Percentiles rank a stretch among this genome's conserved stretches.
Conservation (phyloP, 1,284 basidiomycete genomes). For the Cutaneotrichosporon cutaneum region DNA sequence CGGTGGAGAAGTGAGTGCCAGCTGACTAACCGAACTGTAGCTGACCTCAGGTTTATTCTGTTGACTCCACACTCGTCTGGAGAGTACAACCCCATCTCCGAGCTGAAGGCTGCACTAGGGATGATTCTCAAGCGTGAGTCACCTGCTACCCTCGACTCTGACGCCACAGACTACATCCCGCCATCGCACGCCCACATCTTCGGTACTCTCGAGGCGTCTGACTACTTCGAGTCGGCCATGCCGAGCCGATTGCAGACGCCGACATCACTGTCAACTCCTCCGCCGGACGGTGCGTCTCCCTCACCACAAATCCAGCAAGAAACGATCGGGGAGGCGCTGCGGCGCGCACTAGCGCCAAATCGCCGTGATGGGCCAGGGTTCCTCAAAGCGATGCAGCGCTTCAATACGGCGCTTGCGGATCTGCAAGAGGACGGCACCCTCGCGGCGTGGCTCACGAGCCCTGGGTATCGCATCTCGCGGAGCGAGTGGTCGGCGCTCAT, state of each 20-base stretch:
- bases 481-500: conserved; percentile 54
- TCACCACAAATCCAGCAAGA: conserved; percentile 31
- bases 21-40: neutral
- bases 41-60: conserved; percentile 44
- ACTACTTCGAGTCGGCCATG: conserved; percentile 19
- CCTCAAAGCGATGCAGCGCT: conserved; percentile 54
- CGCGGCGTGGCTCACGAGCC: conserved; percentile 28
- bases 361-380: conserved; percentile 57
- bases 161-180: conserved; percentile 44
- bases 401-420: conserved; percentile 54
- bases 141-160: neutral
- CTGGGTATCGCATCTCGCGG: conserved; percentile 28
- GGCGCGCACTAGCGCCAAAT: conserved; percentile 55
- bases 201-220: conserved; percentile 36
- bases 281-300: conserved; percentile 26
- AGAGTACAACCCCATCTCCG: conserved; percentile 54
- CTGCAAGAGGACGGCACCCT: conserved; percentile 51
- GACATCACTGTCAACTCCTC: conserved; percentile 28
- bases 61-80: conserved; percentile 45
- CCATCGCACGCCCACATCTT: conserved; percentile 42
- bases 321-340: conserved; percentile 56
- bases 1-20: conserved; percentile 43
- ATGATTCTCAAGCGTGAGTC: conserved; percentile 47
- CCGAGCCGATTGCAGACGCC: conserved; percentile 24
- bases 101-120: conserved; percentile 45